Evolutionary conservation across 306 rosid species (phyloP).

Genomic region (Cotoneaster glaucophyllus): DNA sequence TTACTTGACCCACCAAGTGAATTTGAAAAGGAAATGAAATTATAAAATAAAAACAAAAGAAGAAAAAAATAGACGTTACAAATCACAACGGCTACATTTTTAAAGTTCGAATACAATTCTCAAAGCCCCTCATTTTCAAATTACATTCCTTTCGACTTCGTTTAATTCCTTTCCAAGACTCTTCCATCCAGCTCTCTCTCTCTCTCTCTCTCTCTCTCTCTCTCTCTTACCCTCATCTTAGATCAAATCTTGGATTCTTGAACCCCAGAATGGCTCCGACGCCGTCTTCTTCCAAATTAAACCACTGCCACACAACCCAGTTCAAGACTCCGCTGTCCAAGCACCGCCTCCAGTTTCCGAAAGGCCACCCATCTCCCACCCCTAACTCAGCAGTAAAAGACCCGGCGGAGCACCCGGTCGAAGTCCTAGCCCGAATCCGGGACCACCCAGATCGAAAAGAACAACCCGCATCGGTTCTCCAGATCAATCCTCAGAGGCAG

Average conservation of each 20-base stretch:
- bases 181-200: slow-evolving; percentile 7
- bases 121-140: slow-evolving; percentile 10
- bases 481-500: slow-evolving; percentile 41
- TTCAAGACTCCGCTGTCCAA: slow-evolving; percentile 75
- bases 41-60: neutral
- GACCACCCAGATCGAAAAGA: slow-evolving; percentile 83
- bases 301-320: slow-evolving; percentile 35
- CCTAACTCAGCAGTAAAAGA: slow-evolving; percentile 46
- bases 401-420: slow-evolving; percentile 78
- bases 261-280: slow-evolving; percentile 70
- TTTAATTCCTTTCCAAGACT: slow-evolving; percentile 5
- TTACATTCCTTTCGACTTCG: neutral
- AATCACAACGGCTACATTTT: slow-evolving; percentile 67
- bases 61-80: slow-evolving; percentile 41
- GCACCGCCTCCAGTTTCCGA: slow-evolving; percentile 65
- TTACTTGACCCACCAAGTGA: neutral
- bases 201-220: slow-evolving; percentile 12
- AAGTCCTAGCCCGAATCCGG: slow-evolving; percentile 85
- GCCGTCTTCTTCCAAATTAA: slow-evolving; percentile 76
- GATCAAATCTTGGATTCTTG: slow-evolving; percentile 24
- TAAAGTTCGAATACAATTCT: slow-evolving; percentile 20
- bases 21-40: neutral
- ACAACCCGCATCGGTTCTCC: slow-evolving; percentile 50
- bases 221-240: neutral
- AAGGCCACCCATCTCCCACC: slow-evolving; percentile 50